Percentiles rank a stretch among this genome's conserved stretches.
Conservation (phyloP, 2,329 filamentous ascomycete genomes). For the Penicillium corylophilum region DNA sequence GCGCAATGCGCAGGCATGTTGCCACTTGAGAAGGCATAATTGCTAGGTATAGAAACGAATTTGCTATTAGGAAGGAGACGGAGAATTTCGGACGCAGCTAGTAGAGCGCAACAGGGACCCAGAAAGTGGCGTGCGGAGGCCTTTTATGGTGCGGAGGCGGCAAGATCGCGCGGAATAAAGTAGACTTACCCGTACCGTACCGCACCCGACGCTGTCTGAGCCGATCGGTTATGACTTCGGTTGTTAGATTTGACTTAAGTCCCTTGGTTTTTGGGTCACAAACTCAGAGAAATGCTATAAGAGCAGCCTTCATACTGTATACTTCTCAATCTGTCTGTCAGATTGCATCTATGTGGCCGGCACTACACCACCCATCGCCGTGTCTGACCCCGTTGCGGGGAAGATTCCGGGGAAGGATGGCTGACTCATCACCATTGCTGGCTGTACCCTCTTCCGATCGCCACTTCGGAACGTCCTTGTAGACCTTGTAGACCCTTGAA, state of each 20-base stretch:
- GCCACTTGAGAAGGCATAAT: conserved; percentile 40
- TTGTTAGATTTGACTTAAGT: not conserved
- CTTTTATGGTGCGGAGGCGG: not conserved
- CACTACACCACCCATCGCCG: not conserved
- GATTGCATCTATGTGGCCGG: not conserved
- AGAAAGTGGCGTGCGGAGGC: not conserved
- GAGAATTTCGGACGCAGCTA: not conserved
- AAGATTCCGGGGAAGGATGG: not conserved
- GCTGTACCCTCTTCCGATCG: not conserved
- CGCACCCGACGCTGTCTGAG: not conserved
- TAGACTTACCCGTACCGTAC: not conserved
- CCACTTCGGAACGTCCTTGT: not conserved
- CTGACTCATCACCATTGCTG: not conserved
- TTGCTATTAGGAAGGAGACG: not conserved
- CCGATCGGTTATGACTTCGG: not conserved
- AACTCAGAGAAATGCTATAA: not conserved
- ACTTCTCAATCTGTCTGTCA: not conserved
- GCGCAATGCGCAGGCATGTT: conserved; percentile 40
- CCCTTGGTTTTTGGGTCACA: not conserved
- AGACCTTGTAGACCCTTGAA: no score
- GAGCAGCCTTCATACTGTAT: not conserved
- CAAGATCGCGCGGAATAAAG: not conserved
- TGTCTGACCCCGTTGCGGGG: not conserved
- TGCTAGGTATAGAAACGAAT: not conserved
- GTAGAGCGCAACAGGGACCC: not conserved